These are phyloP conservation scores for Fusarium sp. DNA, from an alignment of 2,329 filamentous ascomycete genomes.

Conservation along the genomic window DNA sequence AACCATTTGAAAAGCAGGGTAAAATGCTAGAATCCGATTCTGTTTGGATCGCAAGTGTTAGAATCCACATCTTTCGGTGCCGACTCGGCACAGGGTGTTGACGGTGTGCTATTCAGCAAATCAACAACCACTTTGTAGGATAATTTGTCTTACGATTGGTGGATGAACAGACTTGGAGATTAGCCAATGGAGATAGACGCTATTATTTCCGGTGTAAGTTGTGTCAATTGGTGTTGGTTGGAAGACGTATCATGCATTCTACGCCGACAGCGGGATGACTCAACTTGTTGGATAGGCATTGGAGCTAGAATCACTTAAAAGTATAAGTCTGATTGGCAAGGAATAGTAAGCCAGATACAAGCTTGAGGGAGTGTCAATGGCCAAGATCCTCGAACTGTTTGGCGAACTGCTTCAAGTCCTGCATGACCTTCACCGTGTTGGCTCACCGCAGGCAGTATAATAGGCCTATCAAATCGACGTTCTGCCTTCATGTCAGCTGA, in stretches of 20 bases:
- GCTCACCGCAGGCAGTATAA: background rate
- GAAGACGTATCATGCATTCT: background rate
- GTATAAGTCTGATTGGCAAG: background rate
- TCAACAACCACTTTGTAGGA: background rate
- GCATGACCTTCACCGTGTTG: background rate
- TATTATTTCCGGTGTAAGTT: slow-evolving; percentile 6
- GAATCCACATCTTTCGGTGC: slow-evolving; percentile 27
- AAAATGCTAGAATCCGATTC: slow-evolving; percentile 12
- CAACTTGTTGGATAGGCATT: background rate
- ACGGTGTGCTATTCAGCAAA: background rate
- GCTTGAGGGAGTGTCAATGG: background rate
- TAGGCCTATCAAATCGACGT: background rate
- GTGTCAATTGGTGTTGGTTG: background rate
- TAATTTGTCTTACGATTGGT: background rate
- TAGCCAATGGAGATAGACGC: background rate
- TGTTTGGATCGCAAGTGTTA: slow-evolving; percentile 16
- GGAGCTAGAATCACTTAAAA: background rate
- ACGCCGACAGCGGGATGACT: slow-evolving; percentile 5
- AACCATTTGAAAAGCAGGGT: slow-evolving; percentile 2
- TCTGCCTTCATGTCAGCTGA: background rate
- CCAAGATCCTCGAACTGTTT: background rate
- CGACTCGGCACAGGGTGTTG: slow-evolving; percentile 27
- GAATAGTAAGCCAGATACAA: no score
- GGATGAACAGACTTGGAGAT: background rate
- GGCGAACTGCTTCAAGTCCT: background rate